Evolutionary conservation across 208 protist genomes (phyloP), one percentile per base, ranked within the genome.

Genomic region (Crithidia expoeki): DNA sequence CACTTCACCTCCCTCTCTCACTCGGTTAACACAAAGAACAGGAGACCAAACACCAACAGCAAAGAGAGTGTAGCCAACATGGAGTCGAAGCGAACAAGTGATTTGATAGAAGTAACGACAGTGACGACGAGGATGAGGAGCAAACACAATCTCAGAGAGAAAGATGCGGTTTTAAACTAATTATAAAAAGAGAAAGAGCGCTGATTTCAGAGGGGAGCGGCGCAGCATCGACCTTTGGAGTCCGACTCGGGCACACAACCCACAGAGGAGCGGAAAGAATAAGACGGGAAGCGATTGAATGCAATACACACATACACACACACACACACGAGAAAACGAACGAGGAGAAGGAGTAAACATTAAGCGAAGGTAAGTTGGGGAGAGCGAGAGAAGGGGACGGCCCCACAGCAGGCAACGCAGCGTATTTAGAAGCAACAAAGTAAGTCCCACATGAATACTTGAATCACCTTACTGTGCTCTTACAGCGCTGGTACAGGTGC

Each of bases 401-500:
- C n/a, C 36, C 12, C 36, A 40, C 5, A 12, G 36, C 36, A 40
- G 9, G 36, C 36, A 40, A 40, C 36, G 36, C 36, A 12, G 12
- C 36, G 12, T 40, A 12, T 14, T 5, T 5, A 40, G 36, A 5
- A 40, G 36, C 36, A n/a, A n/a, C n/a, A n/a, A n/a, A n/a, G n/a
- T n/a, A n/a, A n/a, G n/a, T n/a, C n/a, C n/a, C n/a, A n/a, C n/a
- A n/a, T n/a, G n/a, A n/a, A n/a, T 19, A 33, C 30, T 27, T 4
- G 19, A 11, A 42, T 42, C 36, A 16, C 36, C 12, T 14, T 14
- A 21, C 0, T 19, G 2, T 21, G 42, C 27, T 21, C 12, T 61
- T 32, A 61, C 5, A 55, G 47, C 44, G 42, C 0, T 25, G 50
- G 58, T 27, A 42, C 47, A 7, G 25, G 51, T 62, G 49, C 59